Conservation (phyloP, 2,329 filamentous ascomycete species). For the Penicillium thymicola region DNA sequence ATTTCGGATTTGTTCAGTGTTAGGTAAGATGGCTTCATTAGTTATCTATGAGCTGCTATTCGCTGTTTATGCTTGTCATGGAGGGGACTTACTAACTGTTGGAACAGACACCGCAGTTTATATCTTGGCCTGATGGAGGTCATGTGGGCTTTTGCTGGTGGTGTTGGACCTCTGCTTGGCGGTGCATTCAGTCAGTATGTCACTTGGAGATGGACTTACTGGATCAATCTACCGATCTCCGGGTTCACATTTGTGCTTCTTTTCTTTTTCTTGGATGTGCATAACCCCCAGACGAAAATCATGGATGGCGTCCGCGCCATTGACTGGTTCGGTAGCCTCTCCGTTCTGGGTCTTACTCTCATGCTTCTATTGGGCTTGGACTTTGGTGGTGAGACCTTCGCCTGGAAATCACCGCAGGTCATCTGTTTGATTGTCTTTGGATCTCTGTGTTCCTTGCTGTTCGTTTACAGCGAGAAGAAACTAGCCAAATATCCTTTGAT, state of each 20-base stretch:
- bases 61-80: accelerated
- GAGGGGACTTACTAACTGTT: background rate
- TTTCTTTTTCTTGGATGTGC: conserved; percentile 53
- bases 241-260: conserved; percentile 50
- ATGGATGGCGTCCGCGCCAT: conserved; percentile 50
- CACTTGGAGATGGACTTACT: conserved; percentile 55
- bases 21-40: conserved; percentile 28
- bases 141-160: conserved; percentile 55
- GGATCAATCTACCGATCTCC: conserved; percentile 54
- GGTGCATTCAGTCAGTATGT: conserved; percentile 47
- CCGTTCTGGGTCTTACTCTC: conserved; percentile 50
- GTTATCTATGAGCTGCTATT: background rate
- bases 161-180: conserved; percentile 53
- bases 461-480: conserved; percentile 62
- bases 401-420: conserved; percentile 55
- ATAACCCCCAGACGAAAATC: conserved; percentile 53
- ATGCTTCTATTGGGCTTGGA: conserved; percentile 54
- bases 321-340: conserved; percentile 54
- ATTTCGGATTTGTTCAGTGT: conserved; percentile 56
- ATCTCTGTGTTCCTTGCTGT: conserved; percentile 46
- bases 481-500: conserved; percentile 67
- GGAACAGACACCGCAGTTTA: conserved; percentile 43
- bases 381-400: conserved; percentile 52
- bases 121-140: conserved; percentile 52
- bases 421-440: conserved; percentile 56